A percentile compares a stretch with the other conserved stretches of the same genome.
These are phyloP conservation scores for Chaetomium sp. DNA, from an alignment of 2,329 filamentous ascomycete genomes.

Conservation along the genomic window DNA sequence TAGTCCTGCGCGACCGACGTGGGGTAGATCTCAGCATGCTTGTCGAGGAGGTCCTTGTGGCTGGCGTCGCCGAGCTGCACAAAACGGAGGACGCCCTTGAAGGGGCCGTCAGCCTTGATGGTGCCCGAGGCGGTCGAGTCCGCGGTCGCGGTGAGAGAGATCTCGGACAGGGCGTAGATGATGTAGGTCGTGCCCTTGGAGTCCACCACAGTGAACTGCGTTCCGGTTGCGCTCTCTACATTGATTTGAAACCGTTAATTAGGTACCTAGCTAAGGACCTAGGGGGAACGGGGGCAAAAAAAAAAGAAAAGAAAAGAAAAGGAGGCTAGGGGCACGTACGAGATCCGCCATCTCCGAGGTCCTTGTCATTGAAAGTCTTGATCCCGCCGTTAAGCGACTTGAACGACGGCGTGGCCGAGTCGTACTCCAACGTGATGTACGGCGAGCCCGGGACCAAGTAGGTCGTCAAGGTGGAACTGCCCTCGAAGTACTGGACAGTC, in stretches of 20 bases:
- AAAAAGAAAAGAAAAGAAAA: neutral
- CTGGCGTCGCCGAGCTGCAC: neutral
- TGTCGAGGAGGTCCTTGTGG: neutral
- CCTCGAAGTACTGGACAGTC: neutral
- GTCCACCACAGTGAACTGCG: neutral
- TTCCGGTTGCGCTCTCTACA: neutral
- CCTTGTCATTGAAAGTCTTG: neutral
- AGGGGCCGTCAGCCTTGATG: neutral
- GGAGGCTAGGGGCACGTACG: neutral
- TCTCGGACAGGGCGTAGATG: neutral
- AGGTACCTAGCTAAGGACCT: neutral
- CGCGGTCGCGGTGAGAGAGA: neutral
- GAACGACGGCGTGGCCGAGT: neutral
- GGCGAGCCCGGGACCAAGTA: neutral
- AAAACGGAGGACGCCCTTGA: neutral
- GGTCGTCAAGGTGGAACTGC: neutral
- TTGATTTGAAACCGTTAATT: neutral
- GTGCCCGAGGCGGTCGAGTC: neutral
- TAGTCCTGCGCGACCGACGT: neutral
- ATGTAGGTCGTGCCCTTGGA: neutral
- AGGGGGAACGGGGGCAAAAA: too few species aligned
- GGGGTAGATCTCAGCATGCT: neutral
- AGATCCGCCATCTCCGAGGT: neutral
- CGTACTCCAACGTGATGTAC: neutral
- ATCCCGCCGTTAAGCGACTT: neutral